phyloP scores from a whole-genome alignment of 371 early-diverging fungal genomes.

The Rhizopus stolonifer region DNA sequence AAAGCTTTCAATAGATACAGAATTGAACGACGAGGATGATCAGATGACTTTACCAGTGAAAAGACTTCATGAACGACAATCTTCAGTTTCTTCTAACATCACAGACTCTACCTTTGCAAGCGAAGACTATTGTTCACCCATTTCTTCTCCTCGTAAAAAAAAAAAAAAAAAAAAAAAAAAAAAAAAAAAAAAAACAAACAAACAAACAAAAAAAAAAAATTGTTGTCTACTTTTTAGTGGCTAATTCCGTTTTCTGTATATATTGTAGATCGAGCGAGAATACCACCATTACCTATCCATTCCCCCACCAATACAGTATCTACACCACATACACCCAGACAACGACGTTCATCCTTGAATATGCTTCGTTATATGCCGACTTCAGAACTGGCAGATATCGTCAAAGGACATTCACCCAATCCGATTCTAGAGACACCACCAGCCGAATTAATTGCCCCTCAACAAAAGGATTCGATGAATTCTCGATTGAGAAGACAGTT shows the following conservation, averaged over 20 bases:
- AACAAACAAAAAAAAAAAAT: too few relatives aligned
- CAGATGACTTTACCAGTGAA: background rate
- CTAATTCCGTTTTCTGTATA: too few relatives aligned
- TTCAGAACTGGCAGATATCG: slow-evolving; percentile 33
- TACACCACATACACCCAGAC: slow-evolving; percentile 20
- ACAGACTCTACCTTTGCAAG: slow-evolving; percentile 27
- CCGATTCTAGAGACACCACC: slow-evolving; percentile 29
- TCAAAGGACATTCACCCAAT: slow-evolving; percentile 32
- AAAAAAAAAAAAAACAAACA: too few relatives aligned
- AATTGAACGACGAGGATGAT: slow-evolving; percentile 14
- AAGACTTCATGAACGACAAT: slow-evolving; percentile 23
- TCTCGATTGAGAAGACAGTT: slow-evolving; percentile 33
- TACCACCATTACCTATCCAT: slow-evolving; percentile 14
- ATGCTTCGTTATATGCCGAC: slow-evolving; percentile 36
- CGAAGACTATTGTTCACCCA: slow-evolving; percentile 26
- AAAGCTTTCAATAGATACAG: slow-evolving; percentile 10
- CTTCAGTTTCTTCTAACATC: slow-evolving; percentile 28
- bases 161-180: background rate
- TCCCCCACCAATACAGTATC: slow-evolving; percentile 18
- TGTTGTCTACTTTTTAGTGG: too few relatives aligned
- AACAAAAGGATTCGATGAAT: slow-evolving; percentile 21
- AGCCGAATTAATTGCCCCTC: slow-evolving; percentile 5
- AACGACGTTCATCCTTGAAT: slow-evolving; percentile 36
- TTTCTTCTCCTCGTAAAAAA: slow-evolving; percentile 25
- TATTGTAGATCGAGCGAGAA: slow-evolving; percentile 12